Conservation (phyloP, 306 rosid species). For the Prinsepia uniflora region DNA sequence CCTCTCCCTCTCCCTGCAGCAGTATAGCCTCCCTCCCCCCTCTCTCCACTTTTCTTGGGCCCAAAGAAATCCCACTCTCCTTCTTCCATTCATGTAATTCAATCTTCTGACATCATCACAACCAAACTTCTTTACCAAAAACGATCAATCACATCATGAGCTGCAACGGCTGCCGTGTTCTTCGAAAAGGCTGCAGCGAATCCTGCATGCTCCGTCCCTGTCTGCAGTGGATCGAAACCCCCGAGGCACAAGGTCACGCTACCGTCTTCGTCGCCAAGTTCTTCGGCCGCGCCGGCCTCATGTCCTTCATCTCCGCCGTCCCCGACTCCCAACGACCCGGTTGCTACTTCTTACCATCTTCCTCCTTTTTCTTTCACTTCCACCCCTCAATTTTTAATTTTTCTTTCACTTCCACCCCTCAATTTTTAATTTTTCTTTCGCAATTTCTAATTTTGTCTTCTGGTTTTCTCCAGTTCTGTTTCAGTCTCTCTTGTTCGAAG, state of each 20-base stretch:
- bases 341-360: constrained; percentile 2
- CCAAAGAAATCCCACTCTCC: constrained; percentile 18
- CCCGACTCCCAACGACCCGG: constrained; percentile 77
- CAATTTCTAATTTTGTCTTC: not conserved
- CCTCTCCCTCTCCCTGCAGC: not conserved
- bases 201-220: constrained; percentile 85
- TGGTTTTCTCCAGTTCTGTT: constrained; percentile 51
- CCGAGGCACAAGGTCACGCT: constrained; percentile 94
- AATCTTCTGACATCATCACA: not conserved
- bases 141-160: constrained; percentile 46
- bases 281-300: constrained; percentile 98
- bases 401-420: not conserved
- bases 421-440: not conserved
- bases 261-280: constrained; percentile 96
- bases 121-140: not conserved
- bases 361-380: not conserved
- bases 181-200: constrained; percentile 96
- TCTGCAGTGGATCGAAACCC: constrained; percentile 80
- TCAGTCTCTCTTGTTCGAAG: constrained; percentile 77
- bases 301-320: constrained; percentile 95
- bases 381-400: not conserved
- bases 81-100: constrained; percentile 28
- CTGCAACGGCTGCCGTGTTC: constrained; percentile 98
- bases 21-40: not conserved
- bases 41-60: constrained; percentile 23